Evolutionary conservation across 2,329 filamentous ascomycete genomes (phyloP).

Genomic region (Scytalidium sp.): DNA sequence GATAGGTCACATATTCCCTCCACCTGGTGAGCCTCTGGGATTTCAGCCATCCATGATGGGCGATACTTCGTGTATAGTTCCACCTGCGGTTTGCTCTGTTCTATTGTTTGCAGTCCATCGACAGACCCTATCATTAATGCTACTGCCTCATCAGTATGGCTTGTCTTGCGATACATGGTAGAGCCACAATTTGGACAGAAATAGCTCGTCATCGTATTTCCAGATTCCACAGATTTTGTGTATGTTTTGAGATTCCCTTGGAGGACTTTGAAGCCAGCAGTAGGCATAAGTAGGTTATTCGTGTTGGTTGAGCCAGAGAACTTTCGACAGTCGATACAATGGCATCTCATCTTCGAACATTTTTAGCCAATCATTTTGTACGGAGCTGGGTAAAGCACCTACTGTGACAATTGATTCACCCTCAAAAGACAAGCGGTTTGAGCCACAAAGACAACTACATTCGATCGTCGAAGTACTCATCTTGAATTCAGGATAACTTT

Average conservation of each 20-base stretch:
- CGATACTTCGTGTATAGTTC: background rate
- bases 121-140: background rate
- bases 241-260: slow-evolving; percentile 2
- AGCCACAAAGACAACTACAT: background rate
- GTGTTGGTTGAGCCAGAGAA: slow-evolving; percentile 8
- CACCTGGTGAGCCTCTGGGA: background rate
- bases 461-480: background rate
- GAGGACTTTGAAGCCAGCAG: background rate
- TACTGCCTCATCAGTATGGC: background rate
- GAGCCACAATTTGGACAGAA: slow-evolving; percentile 11
- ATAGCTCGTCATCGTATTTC: slow-evolving; percentile 7
- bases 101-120: background rate
- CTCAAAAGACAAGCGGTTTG: background rate
- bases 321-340: slow-evolving; percentile 13
- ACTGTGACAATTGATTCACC: background rate
- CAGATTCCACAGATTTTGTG: slow-evolving; percentile 3
- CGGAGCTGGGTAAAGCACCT: background rate
- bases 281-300: slow-evolving; percentile 9
- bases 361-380: background rate
- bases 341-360: slow-evolving; percentile 2
- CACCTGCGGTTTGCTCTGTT: background rate
- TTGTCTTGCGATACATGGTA: slow-evolving; percentile 5
- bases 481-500: no score
- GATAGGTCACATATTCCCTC: no score
- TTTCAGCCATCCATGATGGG: background rate